A percentile compares a stretch with the other conserved stretches of the same genome.
phyloP scores from a whole-genome alignment of 495 filamentous ascomycete species.

The Penicillium waksmanii region DNA sequence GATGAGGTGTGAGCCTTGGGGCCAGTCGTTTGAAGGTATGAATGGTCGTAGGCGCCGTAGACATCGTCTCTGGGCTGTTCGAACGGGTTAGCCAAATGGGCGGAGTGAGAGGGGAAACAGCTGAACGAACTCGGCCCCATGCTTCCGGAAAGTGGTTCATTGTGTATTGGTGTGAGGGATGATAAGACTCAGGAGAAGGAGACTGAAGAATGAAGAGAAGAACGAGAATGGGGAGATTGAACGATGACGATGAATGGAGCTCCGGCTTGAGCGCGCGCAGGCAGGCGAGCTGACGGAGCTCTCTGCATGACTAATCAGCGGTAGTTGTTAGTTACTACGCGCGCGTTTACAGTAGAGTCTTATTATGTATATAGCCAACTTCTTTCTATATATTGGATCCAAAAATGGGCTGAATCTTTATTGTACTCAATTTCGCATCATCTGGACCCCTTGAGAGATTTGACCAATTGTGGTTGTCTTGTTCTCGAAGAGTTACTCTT shows the following conservation, averaged over 20 bases:
- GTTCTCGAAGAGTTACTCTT: background rate
- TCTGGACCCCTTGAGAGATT: too few species aligned
- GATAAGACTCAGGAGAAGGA: background rate
- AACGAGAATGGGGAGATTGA: slow-evolving; percentile 20
- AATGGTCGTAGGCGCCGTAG: slow-evolving; percentile 88
- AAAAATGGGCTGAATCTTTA: background rate
- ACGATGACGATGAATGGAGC: slow-evolving; percentile 34
- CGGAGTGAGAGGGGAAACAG: slow-evolving; percentile 26
- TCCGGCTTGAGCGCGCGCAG: slow-evolving; percentile 21
- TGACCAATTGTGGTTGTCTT: slow-evolving; percentile 5
- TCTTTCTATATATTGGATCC: too few species aligned
- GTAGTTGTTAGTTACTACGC: background rate
- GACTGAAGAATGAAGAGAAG: slow-evolving; percentile 13
- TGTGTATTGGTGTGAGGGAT: slow-evolving; percentile 19
- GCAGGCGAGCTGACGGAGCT: slow-evolving; percentile 51
- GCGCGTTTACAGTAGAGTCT: slow-evolving; percentile 9
- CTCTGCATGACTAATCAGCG: slow-evolving; percentile 29
- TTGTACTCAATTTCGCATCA: too few species aligned
- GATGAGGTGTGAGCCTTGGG: slow-evolving; percentile 86
- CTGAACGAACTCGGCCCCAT: slow-evolving; percentile 85
- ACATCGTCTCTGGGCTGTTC: slow-evolving; percentile 88
- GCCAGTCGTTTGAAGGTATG: slow-evolving; percentile 71
- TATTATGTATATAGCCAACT: too few species aligned
- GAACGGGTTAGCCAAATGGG: slow-evolving; percentile 32
- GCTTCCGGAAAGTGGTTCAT: slow-evolving; percentile 97